Conservation (phyloP, 495 filamentous ascomycete genomes). For the Chaetomium cochliodes region DNA sequence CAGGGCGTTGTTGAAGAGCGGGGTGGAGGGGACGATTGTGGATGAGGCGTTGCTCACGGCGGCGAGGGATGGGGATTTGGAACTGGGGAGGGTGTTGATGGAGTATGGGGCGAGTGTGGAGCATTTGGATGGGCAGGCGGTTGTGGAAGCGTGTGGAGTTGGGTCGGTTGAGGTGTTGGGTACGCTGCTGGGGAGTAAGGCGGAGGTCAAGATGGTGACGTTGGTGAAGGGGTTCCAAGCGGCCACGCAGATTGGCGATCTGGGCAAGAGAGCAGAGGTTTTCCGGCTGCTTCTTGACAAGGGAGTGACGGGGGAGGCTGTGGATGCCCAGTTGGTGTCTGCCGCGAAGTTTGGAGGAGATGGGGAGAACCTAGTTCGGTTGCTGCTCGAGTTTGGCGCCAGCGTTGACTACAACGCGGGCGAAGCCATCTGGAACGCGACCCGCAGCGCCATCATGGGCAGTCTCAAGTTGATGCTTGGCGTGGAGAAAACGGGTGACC, state of each 20-base stretch:
- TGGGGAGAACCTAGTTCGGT: slow-evolving; percentile 41
- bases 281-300: slow-evolving; percentile 44
- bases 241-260: slow-evolving; percentile 42
- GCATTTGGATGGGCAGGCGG: slow-evolving; percentile 46
- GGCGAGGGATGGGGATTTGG: slow-evolving; percentile 46
- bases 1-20: slow-evolving; percentile 40
- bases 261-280: slow-evolving; percentile 41
- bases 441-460: slow-evolving; percentile 42
- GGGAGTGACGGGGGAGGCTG: slow-evolving; percentile 42
- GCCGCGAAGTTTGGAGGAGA: slow-evolving; percentile 47
- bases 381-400: slow-evolving; percentile 46
- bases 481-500: slow-evolving; percentile 31
- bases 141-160: slow-evolving; percentile 45
- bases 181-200: slow-evolving; percentile 41
- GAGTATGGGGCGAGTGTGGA: slow-evolving; percentile 45
- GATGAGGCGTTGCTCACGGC: slow-evolving; percentile 45
- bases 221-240: slow-evolving; percentile 46
- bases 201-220: slow-evolving; percentile 35
- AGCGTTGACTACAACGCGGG: slow-evolving; percentile 45
- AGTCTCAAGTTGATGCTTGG: slow-evolving; percentile 48
- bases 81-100: slow-evolving; percentile 43
- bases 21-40: slow-evolving; percentile 36
- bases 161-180: slow-evolving; percentile 41
- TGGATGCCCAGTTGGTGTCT: slow-evolving; percentile 47
- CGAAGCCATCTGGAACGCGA: slow-evolving; percentile 50